These are phyloP conservation scores for Pseudotsuga menziesii DNA, from an alignment of 75 land plant species.

Conservation along the genomic window DNA sequence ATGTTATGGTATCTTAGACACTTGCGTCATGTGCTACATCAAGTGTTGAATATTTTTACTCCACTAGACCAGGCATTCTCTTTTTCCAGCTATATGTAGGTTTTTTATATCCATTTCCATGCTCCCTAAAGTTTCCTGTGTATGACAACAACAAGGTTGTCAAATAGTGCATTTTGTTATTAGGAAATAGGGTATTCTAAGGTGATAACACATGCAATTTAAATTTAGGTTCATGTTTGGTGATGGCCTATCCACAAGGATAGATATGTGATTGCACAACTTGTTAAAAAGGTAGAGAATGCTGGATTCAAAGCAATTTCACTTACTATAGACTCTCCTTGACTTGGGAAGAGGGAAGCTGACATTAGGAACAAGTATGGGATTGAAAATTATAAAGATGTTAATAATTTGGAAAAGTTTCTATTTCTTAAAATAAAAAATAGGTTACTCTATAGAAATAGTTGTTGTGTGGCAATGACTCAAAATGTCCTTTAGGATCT, in stretches of 20 bases:
- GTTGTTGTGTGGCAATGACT: background rate
- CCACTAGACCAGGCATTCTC: conserved; percentile 77
- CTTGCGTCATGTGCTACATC: conserved; percentile 82
- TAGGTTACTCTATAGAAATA: background rate
- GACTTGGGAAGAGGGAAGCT: conserved; percentile 80
- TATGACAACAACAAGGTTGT: background rate
- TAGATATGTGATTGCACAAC: conserved; percentile 74
- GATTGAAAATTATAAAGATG: background rate
- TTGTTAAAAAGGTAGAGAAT: conserved; percentile 78
- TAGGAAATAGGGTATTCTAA: no score
- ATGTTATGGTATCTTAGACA: conserved; percentile 38
- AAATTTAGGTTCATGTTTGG: no score
- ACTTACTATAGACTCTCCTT: conserved; percentile 85
- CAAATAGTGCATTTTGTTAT: no score
- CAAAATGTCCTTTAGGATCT: no score
- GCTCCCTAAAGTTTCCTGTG: no score
- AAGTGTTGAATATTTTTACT: conserved; percentile 85
- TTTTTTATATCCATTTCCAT: background rate
- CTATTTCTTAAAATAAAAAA: background rate
- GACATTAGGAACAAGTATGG: conserved; percentile 82
- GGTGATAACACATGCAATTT: no score
- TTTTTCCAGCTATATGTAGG: conserved; percentile 93
- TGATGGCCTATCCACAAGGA: conserved; percentile 51
- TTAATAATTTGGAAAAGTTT: background rate
- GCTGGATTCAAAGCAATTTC: conserved; percentile 93